A percentile compares a stretch with the other conserved stretches of the same genome.
Conservation (phyloP, 148 eudicot genomes). For the Camellia lanceoleosa region DNA sequence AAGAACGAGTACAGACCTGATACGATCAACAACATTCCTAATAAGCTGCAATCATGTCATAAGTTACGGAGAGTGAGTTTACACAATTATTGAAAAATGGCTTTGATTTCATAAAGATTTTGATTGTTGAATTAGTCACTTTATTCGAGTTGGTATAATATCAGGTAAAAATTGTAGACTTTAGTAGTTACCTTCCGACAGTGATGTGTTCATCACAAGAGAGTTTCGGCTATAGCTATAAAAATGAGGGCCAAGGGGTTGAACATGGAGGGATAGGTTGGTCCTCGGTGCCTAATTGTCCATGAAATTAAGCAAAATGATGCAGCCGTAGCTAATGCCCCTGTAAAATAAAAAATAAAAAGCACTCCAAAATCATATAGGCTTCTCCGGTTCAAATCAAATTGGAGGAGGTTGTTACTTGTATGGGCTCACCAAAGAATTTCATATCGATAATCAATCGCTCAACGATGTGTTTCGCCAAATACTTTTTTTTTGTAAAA, state of each 20-base stretch:
- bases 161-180: neutral
- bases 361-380: neutral
- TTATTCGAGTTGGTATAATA: neutral
- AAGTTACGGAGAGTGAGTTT: neutral
- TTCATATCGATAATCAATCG: no score
- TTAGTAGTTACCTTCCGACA: slow-evolving; percentile 38
- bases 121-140: no score
- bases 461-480: no score
- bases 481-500: no score
- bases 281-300: slow-evolving; percentile 54
- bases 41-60: slow-evolving; percentile 39
- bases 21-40: slow-evolving; percentile 52
- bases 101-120: no score
- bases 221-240: slow-evolving; percentile 45
- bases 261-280: slow-evolving; percentile 74
- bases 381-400: neutral
- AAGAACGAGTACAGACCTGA: slow-evolving; percentile 53
- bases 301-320: slow-evolving; percentile 50
- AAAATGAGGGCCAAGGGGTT: slow-evolving; percentile 50
- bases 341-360: slow-evolving; percentile 23
- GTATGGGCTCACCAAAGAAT: no score
- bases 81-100: neutral
- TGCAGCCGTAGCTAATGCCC: slow-evolving; percentile 45
- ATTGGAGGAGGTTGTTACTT: no score
- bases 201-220: slow-evolving; percentile 43